Evolutionary conservation across 768 basidiomycete species (phyloP).

Genomic region (Stropharia rugosoannulata): DNA sequence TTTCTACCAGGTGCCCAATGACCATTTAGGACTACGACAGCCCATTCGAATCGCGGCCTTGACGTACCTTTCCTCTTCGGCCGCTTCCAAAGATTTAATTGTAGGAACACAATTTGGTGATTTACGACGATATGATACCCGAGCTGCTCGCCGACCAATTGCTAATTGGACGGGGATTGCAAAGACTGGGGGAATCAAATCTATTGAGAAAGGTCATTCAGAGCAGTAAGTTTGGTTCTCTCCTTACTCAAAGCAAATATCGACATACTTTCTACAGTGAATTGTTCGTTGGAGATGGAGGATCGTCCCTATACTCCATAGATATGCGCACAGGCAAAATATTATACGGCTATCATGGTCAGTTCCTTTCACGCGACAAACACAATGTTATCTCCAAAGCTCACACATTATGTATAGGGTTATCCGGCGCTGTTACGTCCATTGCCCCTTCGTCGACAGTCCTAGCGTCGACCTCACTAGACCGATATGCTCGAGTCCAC

Average conservation of each 20-base stretch:
- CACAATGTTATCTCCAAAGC: not conserved
- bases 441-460: slow-evolving; percentile 53
- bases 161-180: slow-evolving; percentile 61
- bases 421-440: slow-evolving; percentile 70
- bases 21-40: slow-evolving; percentile 70
- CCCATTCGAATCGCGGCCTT: slow-evolving; percentile 76
- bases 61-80: slow-evolving; percentile 47
- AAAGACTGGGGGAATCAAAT: slow-evolving; percentile 60
- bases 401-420: slow-evolving; percentile 37
- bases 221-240: slow-evolving; percentile 54
- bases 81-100: slow-evolving; percentile 48
- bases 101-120: slow-evolving; percentile 77
- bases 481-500: slow-evolving; percentile 73
- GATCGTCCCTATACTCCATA: slow-evolving; percentile 59
- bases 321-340: slow-evolving; percentile 70
- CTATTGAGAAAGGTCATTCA: slow-evolving; percentile 53
- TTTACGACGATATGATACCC: slow-evolving; percentile 75
- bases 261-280: slow-evolving; percentile 43
- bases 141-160: slow-evolving; percentile 66
- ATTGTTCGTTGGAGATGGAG: slow-evolving; percentile 66
- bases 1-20: slow-evolving; percentile 62
- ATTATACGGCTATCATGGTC: slow-evolving; percentile 69
- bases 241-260: not conserved
- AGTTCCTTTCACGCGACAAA: not conserved
- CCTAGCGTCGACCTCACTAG: slow-evolving; percentile 63